phyloP scores from a whole-genome alignment of 1,284 basidiomycete species.

The Termitomyces sp. region DNA sequence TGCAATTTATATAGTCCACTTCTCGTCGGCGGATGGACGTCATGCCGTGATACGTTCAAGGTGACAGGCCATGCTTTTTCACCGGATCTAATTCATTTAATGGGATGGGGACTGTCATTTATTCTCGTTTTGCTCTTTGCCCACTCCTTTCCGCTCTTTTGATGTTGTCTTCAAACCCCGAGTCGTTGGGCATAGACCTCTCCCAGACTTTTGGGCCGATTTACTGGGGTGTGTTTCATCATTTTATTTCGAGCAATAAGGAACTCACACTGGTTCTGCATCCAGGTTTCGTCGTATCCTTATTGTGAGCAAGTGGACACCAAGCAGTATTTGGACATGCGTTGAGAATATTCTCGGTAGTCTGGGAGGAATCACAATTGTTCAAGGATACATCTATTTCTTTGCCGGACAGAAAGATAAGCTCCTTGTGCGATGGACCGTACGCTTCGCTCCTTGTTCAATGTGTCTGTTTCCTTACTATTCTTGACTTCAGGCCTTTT shows the following conservation, averaged over 20 bases:
- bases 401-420: constrained; percentile 13
- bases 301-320: constrained; percentile 10
- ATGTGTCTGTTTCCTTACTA: not conserved
- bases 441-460: constrained; percentile 5
- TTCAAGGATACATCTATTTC: constrained; percentile 26
- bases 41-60: not conserved
- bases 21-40: not conserved
- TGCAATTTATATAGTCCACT: not conserved
- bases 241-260: not conserved
- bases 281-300: constrained; percentile 16
- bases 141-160: not conserved
- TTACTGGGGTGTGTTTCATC: constrained; percentile 22
- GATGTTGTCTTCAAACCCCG: not conserved
- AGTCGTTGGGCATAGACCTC: constrained; percentile 17
- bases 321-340: not conserved
- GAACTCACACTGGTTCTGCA: not conserved
- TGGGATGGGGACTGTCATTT: not conserved
- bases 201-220: constrained; percentile 22
- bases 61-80: not conserved
- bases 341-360: constrained; percentile 8
- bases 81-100: not conserved
- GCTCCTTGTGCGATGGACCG: constrained; percentile 15
- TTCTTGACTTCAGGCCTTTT: constrained; percentile 13
- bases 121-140: not conserved
- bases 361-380: constrained; percentile 23